Percentiles rank a stretch among this genome's conserved stretches.
phyloP scores from a whole-genome alignment of 345 rosid genomes.

The Zanthoxylum bungeanum region DNA sequence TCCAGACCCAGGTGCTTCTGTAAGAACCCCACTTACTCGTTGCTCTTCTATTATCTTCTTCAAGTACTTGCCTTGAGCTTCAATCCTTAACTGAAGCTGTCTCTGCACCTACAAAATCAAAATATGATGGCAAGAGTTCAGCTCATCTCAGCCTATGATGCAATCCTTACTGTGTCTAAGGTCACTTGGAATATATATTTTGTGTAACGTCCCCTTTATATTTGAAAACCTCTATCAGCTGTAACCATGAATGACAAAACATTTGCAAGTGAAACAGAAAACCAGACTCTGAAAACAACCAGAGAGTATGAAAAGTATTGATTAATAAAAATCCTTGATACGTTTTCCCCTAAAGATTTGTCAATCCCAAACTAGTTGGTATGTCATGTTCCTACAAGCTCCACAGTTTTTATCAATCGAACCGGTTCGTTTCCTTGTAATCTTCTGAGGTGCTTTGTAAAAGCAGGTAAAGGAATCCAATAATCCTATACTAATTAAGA shows the following conservation, averaged over 20 bases:
- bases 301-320: background rate
- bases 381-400: background rate
- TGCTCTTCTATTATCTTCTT: conserved; percentile 99
- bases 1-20: conserved; percentile 47
- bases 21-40: conserved; percentile 66
- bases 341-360: background rate
- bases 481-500: background rate
- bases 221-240: background rate
- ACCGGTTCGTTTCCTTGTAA: background rate
- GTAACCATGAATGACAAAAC: background rate
- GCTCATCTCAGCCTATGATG: background rate
- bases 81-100: conserved; percentile 94
- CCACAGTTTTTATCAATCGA: background rate
- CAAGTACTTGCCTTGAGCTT: conserved; percentile 95
- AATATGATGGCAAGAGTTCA: conserved; percentile 6
- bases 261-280: background rate
- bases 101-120: conserved; percentile 76
- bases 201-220: background rate
- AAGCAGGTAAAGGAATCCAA: background rate
- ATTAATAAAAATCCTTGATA: background rate
- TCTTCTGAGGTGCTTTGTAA: background rate
- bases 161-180: background rate
- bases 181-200: background rate
- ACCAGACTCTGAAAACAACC: background rate
- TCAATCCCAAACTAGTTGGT: conserved; percentile 1